Conservation (phyloP, 768 basidiomycete genomes). For the Mycena pura region DNA sequence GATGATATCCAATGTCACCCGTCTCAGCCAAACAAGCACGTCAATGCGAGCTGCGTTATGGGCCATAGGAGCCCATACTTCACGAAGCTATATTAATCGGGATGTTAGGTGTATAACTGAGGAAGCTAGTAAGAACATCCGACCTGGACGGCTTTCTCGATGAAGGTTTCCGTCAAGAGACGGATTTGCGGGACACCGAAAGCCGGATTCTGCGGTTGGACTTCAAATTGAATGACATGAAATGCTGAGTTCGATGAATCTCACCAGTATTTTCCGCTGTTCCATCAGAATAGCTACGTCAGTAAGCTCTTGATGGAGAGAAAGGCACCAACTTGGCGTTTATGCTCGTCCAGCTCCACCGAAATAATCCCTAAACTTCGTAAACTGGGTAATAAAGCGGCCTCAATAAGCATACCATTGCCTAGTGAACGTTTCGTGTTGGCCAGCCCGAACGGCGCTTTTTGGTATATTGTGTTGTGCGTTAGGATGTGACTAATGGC, state of each 20-base stretch:
- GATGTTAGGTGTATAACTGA: too few relatives aligned
- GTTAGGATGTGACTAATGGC: conserved; percentile 55
- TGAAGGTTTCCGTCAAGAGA: conserved; percentile 43
- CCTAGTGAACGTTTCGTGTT: background rate
- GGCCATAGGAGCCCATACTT: conserved; percentile 35
- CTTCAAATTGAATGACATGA: background rate
- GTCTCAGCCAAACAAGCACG: conserved; percentile 39
- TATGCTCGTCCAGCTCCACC: conserved; percentile 43
- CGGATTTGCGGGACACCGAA: conserved; percentile 52
- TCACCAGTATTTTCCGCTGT: conserved; percentile 1
- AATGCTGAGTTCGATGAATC: background rate
- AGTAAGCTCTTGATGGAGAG: background rate
- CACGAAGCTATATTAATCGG: conserved; percentile 37
- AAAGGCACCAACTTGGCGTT: conserved; percentile 41
- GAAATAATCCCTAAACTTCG: conserved; percentile 39
- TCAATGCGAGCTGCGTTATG: conserved; percentile 35
- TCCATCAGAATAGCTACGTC: background rate
- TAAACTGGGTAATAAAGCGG: background rate
- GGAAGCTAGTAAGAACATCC: background rate
- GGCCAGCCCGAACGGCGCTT: conserved; percentile 19
- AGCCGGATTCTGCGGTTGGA: conserved; percentile 53
- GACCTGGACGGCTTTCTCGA: conserved; percentile 44
- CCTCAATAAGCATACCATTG: background rate
- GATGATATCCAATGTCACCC: conserved; percentile 48
- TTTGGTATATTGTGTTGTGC: conserved; percentile 48